Evolutionary conservation across 192 early-diverging fungal genomes (phyloP).

Genomic region (Backusella tarrabulga): DNA sequence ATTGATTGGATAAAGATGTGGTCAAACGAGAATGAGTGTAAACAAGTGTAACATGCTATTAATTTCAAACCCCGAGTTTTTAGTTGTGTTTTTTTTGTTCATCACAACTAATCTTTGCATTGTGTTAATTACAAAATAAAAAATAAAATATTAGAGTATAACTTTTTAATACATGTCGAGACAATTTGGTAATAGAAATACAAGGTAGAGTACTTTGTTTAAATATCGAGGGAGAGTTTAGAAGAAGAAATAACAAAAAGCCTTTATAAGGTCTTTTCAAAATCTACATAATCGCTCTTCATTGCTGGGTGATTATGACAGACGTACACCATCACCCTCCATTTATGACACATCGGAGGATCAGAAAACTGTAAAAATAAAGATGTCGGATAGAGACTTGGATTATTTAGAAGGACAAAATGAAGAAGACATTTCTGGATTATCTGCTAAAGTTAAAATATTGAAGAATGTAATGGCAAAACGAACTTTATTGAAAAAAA

Average conservation of each 20-base stretch:
- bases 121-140: neutral
- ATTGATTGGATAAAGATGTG: slow-evolving; percentile 41
- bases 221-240: neutral
- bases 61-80: neutral
- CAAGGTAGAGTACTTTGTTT: slow-evolving; percentile 7
- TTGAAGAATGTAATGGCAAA: slow-evolving; percentile 33
- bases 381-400: slow-evolving; percentile 33
- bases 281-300: slow-evolving; percentile 38
- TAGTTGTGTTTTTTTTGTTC: neutral
- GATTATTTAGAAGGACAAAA: slow-evolving; percentile 38
- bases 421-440: slow-evolving; percentile 33
- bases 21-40: slow-evolving; percentile 17
- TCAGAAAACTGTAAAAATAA: neutral
- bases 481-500: neutral
- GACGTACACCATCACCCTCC: slow-evolving; percentile 22
- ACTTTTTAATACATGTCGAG: slow-evolving; percentile 14
- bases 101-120: neutral
- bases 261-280: slow-evolving; percentile 26
- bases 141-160: slow-evolving; percentile 3
- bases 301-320: slow-evolving; percentile 28
- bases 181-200: slow-evolving; percentile 26
- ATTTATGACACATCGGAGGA: slow-evolving; percentile 4
- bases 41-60: neutral
- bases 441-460: slow-evolving; percentile 36
- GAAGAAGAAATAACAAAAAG: neutral